Evolutionary conservation across 2,329 filamentous ascomycete species (phyloP), one percentile per base, ranked within the genome.

Genomic region (Diaporthe sp.): DNA sequence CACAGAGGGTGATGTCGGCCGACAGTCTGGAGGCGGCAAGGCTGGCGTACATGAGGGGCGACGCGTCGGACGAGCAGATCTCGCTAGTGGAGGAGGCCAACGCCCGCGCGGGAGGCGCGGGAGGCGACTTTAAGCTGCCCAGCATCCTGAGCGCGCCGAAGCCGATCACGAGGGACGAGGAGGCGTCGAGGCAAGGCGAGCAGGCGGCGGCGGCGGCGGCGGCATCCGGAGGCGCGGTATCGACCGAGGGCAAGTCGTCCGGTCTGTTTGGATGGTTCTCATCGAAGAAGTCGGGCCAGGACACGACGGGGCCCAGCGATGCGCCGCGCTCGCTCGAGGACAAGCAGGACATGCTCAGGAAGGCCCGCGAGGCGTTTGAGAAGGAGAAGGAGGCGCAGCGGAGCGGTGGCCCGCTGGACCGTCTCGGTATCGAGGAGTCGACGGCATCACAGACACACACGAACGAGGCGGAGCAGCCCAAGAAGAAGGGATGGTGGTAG

Each of bases 31-130:
- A 89, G 77, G 86, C 87, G 77, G 90, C 90, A 69, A 89, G 90
- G 42, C 84, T 92, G 25, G 90, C 90, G 76, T 92, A 91, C 84
- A 89, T 92, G 85, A 88, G 87, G 77, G 89, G 89, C 80, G 85
- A 86, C 49, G 90, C 90, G 37, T 89, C 87, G 73, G 86, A 88
- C 59, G 89, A 90, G 62, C 90, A 92, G 82, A 85, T 88, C 69
- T 80, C 83, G 44, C 85, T 91, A 74, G 90, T 92, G 68, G 90
- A 92, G 78, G 89, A 90, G 73, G 88, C 89, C 76, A 88, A 89
- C 78, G 85, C 83, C 74, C 83, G 85, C 65, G 88, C 89, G 74
- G 84, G 86, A 76, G 81, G 84, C 70, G 80, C 81, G 4, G 77
- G 78, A 61, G 72, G 72, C 42, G 58, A 77, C 78, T 81, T 85